Percentiles rank a stretch among this genome's conserved stretches.
These are phyloP conservation scores for Suillus subluteus DNA, from an alignment of 768 basidiomycete genomes.

Conservation along the genomic window DNA sequence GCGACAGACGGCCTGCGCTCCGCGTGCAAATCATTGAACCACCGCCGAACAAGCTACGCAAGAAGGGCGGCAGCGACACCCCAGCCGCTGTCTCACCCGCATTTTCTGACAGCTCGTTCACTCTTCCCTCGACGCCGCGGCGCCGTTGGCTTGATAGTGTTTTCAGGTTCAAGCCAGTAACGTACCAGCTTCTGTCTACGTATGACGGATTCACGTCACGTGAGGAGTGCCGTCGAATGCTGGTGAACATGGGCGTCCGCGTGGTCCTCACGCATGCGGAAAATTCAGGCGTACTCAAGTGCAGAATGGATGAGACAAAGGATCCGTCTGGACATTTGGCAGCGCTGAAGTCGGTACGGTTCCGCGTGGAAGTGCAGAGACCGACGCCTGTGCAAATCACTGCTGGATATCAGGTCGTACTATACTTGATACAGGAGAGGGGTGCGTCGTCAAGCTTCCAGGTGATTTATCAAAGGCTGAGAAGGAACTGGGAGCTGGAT, in stretches of 20 bases:
- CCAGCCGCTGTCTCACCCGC: conserved; percentile 38
- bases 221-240: conserved; percentile 71
- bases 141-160: conserved; percentile 87
- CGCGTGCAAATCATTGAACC: conserved; percentile 62
- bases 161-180: conserved; percentile 81
- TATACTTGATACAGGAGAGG: conserved; percentile 81
- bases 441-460: conserved; percentile 86
- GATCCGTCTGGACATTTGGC: conserved; percentile 58
- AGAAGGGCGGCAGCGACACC: conserved; percentile 24
- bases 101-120: conserved; percentile 50
- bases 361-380: conserved; percentile 76
- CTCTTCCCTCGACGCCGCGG: conserved; percentile 48
- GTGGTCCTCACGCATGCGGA: conserved; percentile 69
- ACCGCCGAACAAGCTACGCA: conserved; percentile 40
- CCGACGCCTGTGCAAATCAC: conserved; percentile 42
- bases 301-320: conserved; percentile 68
- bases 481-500: conserved; percentile 73
- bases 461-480: conserved; percentile 66
- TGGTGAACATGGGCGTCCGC: conserved; percentile 71
- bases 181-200: conserved; percentile 58
- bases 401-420: conserved; percentile 56
- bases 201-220: conserved; percentile 66
- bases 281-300: conserved; percentile 71
- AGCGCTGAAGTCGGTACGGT: conserved; percentile 71
- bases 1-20: conserved; percentile 25